phyloP scores from a whole-genome alignment of 2,329 filamentous ascomycete genomes.

The Alternaria ventricosa region DNA sequence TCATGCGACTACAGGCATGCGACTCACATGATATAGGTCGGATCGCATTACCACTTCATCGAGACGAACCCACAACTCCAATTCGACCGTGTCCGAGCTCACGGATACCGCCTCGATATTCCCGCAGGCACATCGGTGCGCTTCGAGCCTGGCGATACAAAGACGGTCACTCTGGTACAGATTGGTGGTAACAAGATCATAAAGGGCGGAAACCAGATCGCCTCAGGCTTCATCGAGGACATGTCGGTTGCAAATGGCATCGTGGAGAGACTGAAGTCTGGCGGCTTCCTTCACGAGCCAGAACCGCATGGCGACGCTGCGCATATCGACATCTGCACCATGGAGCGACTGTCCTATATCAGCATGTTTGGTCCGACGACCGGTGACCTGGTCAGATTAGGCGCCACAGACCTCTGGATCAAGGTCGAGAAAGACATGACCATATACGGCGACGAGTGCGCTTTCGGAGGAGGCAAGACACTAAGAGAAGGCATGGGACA shows the following conservation, averaged over 20 bases:
- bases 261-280: slow-evolving; percentile 68
- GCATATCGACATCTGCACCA: slow-evolving; percentile 67
- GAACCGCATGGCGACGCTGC: slow-evolving; percentile 66
- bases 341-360: slow-evolving; percentile 80
- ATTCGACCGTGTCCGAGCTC: slow-evolving; percentile 83
- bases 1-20: not conserved
- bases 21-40: slow-evolving; percentile 60
- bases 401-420: slow-evolving; percentile 87
- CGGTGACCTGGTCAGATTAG: slow-evolving; percentile 82
- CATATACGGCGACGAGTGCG: slow-evolving; percentile 88
- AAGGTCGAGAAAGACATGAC: slow-evolving; percentile 87
- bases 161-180: slow-evolving; percentile 87
- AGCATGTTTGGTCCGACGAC: slow-evolving; percentile 93
- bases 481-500: slow-evolving; percentile 96
- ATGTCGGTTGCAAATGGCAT: slow-evolving; percentile 69
- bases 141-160: slow-evolving; percentile 92
- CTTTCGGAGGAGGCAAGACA: slow-evolving; percentile 94
- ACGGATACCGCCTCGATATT: slow-evolving; percentile 88
- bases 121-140: slow-evolving; percentile 88
- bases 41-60: slow-evolving; percentile 95
- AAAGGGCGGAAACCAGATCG: slow-evolving; percentile 81
- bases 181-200: slow-evolving; percentile 84
- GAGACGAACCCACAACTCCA: slow-evolving; percentile 90
- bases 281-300: slow-evolving; percentile 78
- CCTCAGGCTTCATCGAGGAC: slow-evolving; percentile 73